These are phyloP conservation scores for Aspergillus taichungensis DNA, from an alignment of 495 filamentous ascomycete species.

Conservation along the genomic window DNA sequence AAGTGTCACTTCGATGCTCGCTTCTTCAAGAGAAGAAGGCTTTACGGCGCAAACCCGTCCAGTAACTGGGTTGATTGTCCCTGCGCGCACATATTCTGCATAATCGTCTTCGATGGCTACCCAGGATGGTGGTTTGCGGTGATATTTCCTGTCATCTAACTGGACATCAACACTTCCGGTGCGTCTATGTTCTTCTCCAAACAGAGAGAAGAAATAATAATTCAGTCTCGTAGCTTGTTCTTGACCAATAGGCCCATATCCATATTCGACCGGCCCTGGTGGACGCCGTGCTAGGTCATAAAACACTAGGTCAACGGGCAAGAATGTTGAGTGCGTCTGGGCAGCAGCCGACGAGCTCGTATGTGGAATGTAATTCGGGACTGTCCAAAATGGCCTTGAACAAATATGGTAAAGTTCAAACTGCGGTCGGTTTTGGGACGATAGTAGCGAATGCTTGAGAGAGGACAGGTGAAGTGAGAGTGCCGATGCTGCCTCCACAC, in stretches of 20 bases:
- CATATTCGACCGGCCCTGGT: conserved; percentile 45
- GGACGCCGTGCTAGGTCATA: conserved; percentile 60
- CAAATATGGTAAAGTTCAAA: conserved; percentile 58
- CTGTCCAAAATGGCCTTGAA: conserved; percentile 61
- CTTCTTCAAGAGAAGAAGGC: conserved; percentile 15
- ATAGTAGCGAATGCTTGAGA: conserved; percentile 34
- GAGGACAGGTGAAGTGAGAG: conserved; percentile 64
- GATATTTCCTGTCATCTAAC: conserved; percentile 9
- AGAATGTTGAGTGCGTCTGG: conserved; percentile 37
- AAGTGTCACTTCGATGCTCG: conserved; percentile 26
- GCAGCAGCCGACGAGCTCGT: conserved; percentile 6
- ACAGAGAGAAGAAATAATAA: conserved; percentile 40
- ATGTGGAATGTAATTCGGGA: conserved; percentile 55
- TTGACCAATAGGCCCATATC: conserved; percentile 46
- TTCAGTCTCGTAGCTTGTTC: conserved; percentile 46
- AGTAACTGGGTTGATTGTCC: conserved; percentile 40
- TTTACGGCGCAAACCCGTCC: conserved; percentile 25
- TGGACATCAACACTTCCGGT: conserved; percentile 12
- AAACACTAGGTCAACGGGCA: conserved; percentile 68
- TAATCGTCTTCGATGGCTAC: conserved; percentile 65
- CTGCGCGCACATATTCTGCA: conserved; percentile 58
- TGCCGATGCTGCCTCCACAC: conserved; percentile 64
- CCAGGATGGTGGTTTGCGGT: conserved; percentile 43
- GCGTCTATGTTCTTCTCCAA: conserved; percentile 54
- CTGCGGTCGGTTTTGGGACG: conserved; percentile 18